A percentile compares a stretch with the other conserved stretches of the same genome.
Conservation (phyloP, 2,329 filamentous ascomycete genomes). For the Colletotrichum spaethianum region DNA sequence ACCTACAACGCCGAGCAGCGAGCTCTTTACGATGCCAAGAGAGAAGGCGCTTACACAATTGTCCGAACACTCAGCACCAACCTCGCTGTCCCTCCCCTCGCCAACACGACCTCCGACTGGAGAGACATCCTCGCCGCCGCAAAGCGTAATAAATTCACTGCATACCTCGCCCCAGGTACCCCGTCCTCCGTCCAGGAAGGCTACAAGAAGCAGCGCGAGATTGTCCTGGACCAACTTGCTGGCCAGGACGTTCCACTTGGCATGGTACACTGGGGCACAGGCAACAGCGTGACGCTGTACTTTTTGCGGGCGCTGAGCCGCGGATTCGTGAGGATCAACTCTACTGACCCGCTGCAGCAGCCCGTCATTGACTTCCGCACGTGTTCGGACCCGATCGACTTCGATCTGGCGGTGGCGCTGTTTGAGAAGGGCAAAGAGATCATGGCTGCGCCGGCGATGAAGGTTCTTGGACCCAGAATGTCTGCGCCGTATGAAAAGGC, state of each 20-base stretch:
- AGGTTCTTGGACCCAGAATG: conserved; percentile 48
- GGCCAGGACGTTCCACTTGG: conserved; percentile 45
- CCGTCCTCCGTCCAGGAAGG: conserved; percentile 54
- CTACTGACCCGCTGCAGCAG: conserved; percentile 49
- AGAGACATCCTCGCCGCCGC: conserved; percentile 46
- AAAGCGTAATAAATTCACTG: conserved; percentile 47
- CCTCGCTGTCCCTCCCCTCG: conserved; percentile 52
- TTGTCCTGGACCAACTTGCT: conserved; percentile 49
- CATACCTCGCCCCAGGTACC: conserved; percentile 49
- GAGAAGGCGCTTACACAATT: conserved; percentile 50
- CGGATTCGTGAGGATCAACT: conserved; percentile 56
- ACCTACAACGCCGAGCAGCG: conserved; percentile 52
- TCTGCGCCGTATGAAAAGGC: conserved; percentile 45
- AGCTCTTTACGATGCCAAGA: conserved; percentile 49
- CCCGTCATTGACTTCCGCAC: conserved; percentile 57
- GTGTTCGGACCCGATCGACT: conserved; percentile 55
- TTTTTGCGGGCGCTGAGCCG: conserved; percentile 55
- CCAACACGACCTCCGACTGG: conserved; percentile 49
- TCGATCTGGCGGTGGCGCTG: conserved; percentile 51
- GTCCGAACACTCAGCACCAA: conserved; percentile 47
- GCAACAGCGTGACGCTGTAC: conserved; percentile 49
- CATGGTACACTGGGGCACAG: conserved; percentile 52
- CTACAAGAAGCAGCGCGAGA: conserved; percentile 53
- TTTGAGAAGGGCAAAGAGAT: conserved; percentile 50
- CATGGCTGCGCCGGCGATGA: conserved; percentile 49